Conservation (phyloP, 2,329 filamentous ascomycete species). For the Ilyonectria destructans region DNA sequence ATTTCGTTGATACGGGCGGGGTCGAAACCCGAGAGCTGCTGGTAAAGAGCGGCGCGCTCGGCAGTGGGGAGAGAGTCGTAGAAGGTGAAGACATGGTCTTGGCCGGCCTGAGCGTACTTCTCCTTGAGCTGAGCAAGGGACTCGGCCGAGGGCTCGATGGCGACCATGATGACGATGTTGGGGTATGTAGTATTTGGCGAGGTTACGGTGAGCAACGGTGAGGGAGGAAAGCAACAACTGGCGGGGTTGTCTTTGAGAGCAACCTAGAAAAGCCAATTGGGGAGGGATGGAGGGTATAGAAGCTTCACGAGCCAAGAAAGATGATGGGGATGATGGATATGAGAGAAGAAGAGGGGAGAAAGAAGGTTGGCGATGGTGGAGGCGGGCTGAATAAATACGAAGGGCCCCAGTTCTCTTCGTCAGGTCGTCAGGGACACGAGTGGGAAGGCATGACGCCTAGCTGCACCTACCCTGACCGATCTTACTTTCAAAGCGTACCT, state of each 20-base stretch:
- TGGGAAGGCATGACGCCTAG: slow-evolving; percentile 41
- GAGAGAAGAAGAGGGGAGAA: slow-evolving; percentile 1
- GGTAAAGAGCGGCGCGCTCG: slow-evolving; percentile 85
- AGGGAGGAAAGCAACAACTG: slow-evolving; percentile 23
- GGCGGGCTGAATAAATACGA: slow-evolving; percentile 31
- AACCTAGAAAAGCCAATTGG: slow-evolving; percentile 25
- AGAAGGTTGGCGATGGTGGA: not conserved
- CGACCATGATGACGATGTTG: slow-evolving; percentile 64
- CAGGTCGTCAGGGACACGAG: slow-evolving; percentile 29
- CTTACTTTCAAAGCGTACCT: slow-evolving; percentile 8
- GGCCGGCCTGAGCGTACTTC: slow-evolving; percentile 83
- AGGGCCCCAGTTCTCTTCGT: slow-evolving; percentile 24
- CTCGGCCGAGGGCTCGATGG: slow-evolving; percentile 73
- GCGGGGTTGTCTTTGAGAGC: slow-evolving; percentile 18
- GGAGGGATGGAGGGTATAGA: not conserved
- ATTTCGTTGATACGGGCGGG: slow-evolving; percentile 91
- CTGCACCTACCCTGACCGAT: slow-evolving; percentile 35
- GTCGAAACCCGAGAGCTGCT: slow-evolving; percentile 87
- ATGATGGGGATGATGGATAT: not conserved
- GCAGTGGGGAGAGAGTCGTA: slow-evolving; percentile 83
- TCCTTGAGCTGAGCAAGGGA: slow-evolving; percentile 80
- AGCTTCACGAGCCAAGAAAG: slow-evolving; percentile 5
- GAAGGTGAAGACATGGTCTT: slow-evolving; percentile 84
- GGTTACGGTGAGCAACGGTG: slow-evolving; percentile 39
- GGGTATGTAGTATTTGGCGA: slow-evolving; percentile 40